phyloP scores from a whole-genome alignment of 2,329 filamentous ascomycete genomes.

The Periconia sp. region DNA sequence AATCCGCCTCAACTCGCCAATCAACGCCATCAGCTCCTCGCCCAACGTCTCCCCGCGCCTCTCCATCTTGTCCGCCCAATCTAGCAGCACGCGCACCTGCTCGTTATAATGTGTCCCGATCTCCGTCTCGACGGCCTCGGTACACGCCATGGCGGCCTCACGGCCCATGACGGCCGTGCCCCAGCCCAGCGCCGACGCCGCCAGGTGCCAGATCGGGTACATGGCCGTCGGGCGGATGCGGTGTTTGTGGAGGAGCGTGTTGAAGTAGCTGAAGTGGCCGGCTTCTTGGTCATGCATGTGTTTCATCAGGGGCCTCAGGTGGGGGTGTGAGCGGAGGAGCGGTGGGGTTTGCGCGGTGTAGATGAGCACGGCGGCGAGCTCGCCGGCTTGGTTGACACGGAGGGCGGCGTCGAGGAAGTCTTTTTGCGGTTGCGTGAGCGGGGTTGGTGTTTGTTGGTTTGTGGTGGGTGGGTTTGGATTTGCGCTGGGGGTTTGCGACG shows the following conservation, averaged over 20 bases:
- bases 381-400: conserved; percentile 95
- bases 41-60: conserved; percentile 77
- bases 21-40: conserved; percentile 71
- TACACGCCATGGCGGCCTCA: conserved; percentile 97
- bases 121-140: conserved; percentile 96
- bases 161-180: conserved; percentile 83
- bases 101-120: conserved; percentile 95
- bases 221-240: conserved; percentile 89
- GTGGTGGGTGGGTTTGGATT: conserved; percentile 10
- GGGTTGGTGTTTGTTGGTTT: conserved; percentile 19
- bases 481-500: conserved; percentile 8
- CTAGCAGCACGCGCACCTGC: conserved; percentile 79
- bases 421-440: conserved; percentile 34
- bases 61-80: conserved; percentile 78
- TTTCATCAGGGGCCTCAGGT: conserved; percentile 86
- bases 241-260: conserved; percentile 77
- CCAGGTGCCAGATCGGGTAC: conserved; percentile 84
- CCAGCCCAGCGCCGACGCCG: conserved; percentile 84
- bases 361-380: conserved; percentile 94
- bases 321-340: conserved; percentile 77
- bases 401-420: conserved; percentile 54
- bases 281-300: conserved; percentile 99
- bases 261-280: conserved; percentile 84
- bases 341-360: conserved; percentile 86
- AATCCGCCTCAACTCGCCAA: conserved; percentile 76